Evolutionary conservation across 371 early-diverging fungal species (phyloP), one percentile per base, ranked within the genome.

Genomic region (Mortierella sp.): DNA sequence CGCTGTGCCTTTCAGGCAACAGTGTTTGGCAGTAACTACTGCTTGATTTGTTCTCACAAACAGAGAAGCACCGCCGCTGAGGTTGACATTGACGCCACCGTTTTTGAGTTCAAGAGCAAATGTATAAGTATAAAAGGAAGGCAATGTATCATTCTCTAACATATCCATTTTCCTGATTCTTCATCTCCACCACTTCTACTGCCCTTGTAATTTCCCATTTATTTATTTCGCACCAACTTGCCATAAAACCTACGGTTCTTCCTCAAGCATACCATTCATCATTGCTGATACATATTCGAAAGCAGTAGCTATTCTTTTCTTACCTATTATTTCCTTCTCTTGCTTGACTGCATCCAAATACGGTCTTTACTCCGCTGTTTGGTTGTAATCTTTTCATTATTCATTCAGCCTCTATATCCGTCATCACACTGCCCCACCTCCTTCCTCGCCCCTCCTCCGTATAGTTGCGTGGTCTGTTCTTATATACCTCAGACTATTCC

Each of bases 1-100:
- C 34, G 64, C 64, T 64, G 64, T 64, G 64, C 64, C 64, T n/a
- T 17, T 51, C 8, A 2, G 17, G 17, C 15, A 15, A 15, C 43
- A 43, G n/a, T n/a, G n/a, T n/a, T n/a, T n/a, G n/a, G n/a, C n/a
- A n/a, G n/a, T n/a, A n/a, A n/a, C n/a, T n/a, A n/a, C n/a, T n/a
- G n/a, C n/a, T n/a, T n/a, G n/a, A n/a, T n/a, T n/a, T n/a, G n/a
- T n/a, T n/a, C n/a, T n/a, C n/a, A n/a, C n/a, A n/a, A n/a, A n/a
- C n/a, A n/a, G n/a, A 45, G 19, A 45, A 45, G n/a, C 45, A 45
- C 45, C n/a, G 45, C 45, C 45, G n/a, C n/a, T 45, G 3, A 45
- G 35, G 35, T 35, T n/a, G n/a, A n/a, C n/a, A 35, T 45, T 45
- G n/a, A 49, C 51, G 51, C 51, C 64, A 49, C 64, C 23, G 5